These are phyloP conservation scores for Candida pseudoglaebosa DNA, from an alignment of 805 yeast species.

Conservation along the genomic window DNA sequence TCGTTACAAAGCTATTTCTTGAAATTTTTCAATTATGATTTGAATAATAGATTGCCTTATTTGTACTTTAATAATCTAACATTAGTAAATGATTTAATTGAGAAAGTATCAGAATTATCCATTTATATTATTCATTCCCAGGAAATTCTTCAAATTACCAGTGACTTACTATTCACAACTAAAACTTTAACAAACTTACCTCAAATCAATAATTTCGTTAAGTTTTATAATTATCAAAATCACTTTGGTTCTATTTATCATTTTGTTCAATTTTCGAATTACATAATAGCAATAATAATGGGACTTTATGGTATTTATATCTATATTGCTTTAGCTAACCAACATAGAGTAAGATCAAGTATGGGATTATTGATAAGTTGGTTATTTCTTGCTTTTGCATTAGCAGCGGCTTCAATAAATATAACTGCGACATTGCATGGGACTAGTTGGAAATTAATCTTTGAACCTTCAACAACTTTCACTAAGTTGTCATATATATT, in stretches of 20 bases:
- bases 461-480: constrained; percentile 25
- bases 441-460: constrained; percentile 22
- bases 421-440: constrained; percentile 16
- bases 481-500: constrained; percentile 20
- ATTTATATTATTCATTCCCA: constrained; percentile 19
- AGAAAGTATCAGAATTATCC: constrained; percentile 19
- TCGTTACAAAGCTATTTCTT: constrained; percentile 11
- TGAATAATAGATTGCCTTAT: constrained; percentile 17
- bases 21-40: constrained; percentile 23
- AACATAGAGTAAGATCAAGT: constrained; percentile 30
- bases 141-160: not conserved
- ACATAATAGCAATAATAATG: constrained; percentile 1
- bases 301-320: constrained; percentile 11
- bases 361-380: constrained; percentile 36
- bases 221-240: constrained; percentile 6
- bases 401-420: constrained; percentile 25
- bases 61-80: constrained; percentile 23
- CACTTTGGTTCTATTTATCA: constrained; percentile 4
- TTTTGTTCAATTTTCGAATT: not conserved
- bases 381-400: constrained; percentile 23
- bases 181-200: constrained; percentile 7
- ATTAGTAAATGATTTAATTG: constrained; percentile 26
- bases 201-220: constrained; percentile 15
- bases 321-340: constrained; percentile 29
- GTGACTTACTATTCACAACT: not conserved